phyloP scores from a whole-genome alignment of 2,329 filamentous ascomycete genomes.

The Trichophyton benhamiae region DNA sequence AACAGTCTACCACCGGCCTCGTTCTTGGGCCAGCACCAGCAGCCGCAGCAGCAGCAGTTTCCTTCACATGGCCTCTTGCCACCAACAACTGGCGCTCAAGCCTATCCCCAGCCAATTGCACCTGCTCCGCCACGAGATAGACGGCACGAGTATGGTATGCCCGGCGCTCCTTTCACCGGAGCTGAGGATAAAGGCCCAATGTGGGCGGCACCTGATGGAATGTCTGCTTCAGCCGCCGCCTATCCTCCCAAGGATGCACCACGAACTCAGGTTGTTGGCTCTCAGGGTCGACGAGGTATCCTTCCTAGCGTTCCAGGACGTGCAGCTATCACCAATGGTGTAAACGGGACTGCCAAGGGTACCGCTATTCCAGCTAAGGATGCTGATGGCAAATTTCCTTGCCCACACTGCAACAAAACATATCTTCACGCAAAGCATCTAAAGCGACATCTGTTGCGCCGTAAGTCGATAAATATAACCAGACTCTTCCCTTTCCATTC shows the following conservation, averaged over 20 bases:
- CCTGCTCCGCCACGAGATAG: constrained; percentile 49
- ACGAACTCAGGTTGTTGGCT: constrained; percentile 78
- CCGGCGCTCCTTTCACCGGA: constrained; percentile 52
- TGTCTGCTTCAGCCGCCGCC: constrained; percentile 29
- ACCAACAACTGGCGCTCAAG: constrained; percentile 52
- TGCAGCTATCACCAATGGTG: constrained; percentile 51
- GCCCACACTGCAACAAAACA: constrained; percentile 95
- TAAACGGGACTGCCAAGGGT: constrained; percentile 59
- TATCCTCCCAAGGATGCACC: constrained; percentile 32
- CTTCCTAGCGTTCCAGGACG: constrained; percentile 80
- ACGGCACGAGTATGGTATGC: constrained; percentile 52
- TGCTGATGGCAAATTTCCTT: constrained; percentile 94
- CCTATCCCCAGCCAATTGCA: constrained; percentile 64
- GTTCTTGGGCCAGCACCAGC: constrained; percentile 29
- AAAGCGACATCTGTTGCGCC: constrained; percentile 88
- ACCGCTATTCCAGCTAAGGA: constrained; percentile 86
- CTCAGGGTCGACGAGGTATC: constrained; percentile 82
- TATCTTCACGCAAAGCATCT: constrained; percentile 96
- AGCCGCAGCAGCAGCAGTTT: constrained; percentile 27
- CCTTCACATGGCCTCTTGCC: constrained; percentile 47
- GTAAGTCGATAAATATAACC: constrained; percentile 49
- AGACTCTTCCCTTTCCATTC: background rate
- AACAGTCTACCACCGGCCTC: constrained; percentile 32
- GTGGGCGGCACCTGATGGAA: constrained; percentile 33
- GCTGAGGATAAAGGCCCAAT: constrained; percentile 44